Conservation (phyloP, 2,329 filamentous ascomycete genomes). For the Aspergillus fumigatiaffinis region DNA sequence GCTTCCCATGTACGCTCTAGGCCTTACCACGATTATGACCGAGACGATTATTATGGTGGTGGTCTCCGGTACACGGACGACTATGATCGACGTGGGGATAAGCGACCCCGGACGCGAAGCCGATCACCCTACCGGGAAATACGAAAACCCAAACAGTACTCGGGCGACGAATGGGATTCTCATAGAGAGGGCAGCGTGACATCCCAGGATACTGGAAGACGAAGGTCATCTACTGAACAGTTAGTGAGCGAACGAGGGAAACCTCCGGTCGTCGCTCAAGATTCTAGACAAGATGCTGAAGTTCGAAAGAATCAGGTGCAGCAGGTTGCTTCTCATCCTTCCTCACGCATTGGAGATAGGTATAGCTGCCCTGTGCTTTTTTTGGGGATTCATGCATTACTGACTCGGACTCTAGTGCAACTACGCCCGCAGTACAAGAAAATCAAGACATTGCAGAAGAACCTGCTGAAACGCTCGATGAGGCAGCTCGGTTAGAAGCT, state of each 20-base stretch:
- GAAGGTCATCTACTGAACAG: constrained; percentile 53
- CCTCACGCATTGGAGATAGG: constrained; percentile 34
- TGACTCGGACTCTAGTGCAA: constrained; percentile 14
- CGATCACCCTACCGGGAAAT: constrained; percentile 43
- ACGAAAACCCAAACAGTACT: constrained; percentile 37
- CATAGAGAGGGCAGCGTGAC: constrained; percentile 23
- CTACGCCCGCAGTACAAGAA: constrained; percentile 10
- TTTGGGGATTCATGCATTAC: not conserved
- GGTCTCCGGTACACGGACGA: constrained; percentile 51
- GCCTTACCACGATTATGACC: constrained; percentile 51
- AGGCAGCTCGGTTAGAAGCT: constrained; percentile 78
- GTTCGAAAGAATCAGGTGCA: constrained; percentile 58
- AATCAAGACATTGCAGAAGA: constrained; percentile 24
- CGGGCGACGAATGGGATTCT: constrained; percentile 31
- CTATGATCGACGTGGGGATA: constrained; percentile 46
- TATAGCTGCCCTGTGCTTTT: constrained; percentile 31
- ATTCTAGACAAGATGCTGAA: constrained; percentile 65
- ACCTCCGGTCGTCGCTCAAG: constrained; percentile 56
- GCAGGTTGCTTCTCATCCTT: constrained; percentile 42
- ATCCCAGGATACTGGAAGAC: constrained; percentile 40
- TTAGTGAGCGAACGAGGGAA: constrained; percentile 62
- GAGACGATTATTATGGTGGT: constrained; percentile 39
- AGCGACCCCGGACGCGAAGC: constrained; percentile 55
- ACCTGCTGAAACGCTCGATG: constrained; percentile 64
- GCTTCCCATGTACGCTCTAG: constrained; percentile 34